Percentiles rank a stretch among this genome's conserved stretches.
phyloP scores from a whole-genome alignment of 2,329 filamentous ascomycete genomes.

The Colletotrichum tamarilloi region DNA sequence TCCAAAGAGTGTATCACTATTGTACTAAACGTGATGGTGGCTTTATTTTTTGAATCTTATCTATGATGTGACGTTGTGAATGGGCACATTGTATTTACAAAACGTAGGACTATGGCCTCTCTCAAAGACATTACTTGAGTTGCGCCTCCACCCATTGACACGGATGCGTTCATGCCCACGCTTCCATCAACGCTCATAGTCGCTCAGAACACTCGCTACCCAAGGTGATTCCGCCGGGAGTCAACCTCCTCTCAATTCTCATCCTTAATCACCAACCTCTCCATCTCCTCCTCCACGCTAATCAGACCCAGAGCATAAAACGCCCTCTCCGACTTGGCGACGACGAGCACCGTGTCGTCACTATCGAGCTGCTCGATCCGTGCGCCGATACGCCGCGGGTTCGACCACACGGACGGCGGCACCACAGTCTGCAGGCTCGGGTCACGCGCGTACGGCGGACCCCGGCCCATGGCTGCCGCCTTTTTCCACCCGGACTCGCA shows the following conservation, averaged over 20 bases:
- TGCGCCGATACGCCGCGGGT: slow-evolving; percentile 61
- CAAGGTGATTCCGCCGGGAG: neutral
- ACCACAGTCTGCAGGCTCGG: slow-evolving; percentile 50
- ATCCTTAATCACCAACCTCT: slow-evolving; percentile 67
- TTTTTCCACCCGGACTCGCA: slow-evolving; percentile 89
- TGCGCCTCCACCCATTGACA: neutral
- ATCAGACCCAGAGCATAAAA: slow-evolving; percentile 84
- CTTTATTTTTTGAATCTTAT: neutral
- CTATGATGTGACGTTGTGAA: neutral
- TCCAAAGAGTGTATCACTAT: slow-evolving; percentile 30
- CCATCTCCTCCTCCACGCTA: slow-evolving; percentile 81
- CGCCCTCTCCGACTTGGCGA: slow-evolving; percentile 71
- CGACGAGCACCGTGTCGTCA: slow-evolving; percentile 61
- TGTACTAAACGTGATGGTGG: slow-evolving; percentile 35
- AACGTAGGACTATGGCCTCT: slow-evolving; percentile 2
- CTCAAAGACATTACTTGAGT: neutral
- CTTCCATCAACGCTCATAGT: neutral
- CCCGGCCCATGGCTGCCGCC: slow-evolving; percentile 77
- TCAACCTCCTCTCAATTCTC: slow-evolving; percentile 23
- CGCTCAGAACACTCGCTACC: neutral
- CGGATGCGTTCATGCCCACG: neutral
- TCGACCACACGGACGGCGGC: slow-evolving; percentile 58
- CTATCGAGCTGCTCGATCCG: slow-evolving; percentile 60
- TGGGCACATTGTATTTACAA: neutral
- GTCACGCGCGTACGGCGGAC: slow-evolving; percentile 76